Percentiles rank a stretch among this genome's conserved stretches.
These are phyloP conservation scores for Colletotrichum echinochloae DNA, from an alignment of 2,329 filamentous ascomycete genomes.

Conservation along the genomic window DNA sequence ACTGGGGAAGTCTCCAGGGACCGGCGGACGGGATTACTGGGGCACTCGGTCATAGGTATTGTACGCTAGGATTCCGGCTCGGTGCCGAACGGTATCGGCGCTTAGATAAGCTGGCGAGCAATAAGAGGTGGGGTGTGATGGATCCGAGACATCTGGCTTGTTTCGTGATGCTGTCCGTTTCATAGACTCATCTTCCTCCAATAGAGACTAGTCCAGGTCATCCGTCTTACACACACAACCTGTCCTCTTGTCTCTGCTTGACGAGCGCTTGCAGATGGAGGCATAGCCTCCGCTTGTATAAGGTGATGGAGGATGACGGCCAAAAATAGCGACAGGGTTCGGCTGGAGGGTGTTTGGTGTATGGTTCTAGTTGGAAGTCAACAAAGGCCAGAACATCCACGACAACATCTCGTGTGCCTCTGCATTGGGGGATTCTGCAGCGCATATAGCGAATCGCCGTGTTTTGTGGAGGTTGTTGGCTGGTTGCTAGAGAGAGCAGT, in stretches of 20 bases:
- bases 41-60: no score
- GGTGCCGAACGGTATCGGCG: constrained; percentile 16
- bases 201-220: neutral
- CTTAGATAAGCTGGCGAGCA: constrained; percentile 24
- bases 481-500: neutral
- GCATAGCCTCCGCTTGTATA: constrained; percentile 1
- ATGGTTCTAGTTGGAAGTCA: constrained; percentile 21
- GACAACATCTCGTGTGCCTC: neutral
- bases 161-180: constrained; percentile 9
- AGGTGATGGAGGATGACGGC: neutral
- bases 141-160: constrained; percentile 19
- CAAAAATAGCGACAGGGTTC: constrained; percentile 36
- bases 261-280: constrained; percentile 22
- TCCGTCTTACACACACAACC: constrained; percentile 27
- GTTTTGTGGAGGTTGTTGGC: constrained; percentile 4
- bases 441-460: constrained; percentile 8
- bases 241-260: constrained; percentile 3
- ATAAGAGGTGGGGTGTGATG: neutral
- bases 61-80: neutral
- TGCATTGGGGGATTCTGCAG: constrained; percentile 23
- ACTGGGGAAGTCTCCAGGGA: constrained; percentile 33
- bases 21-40: no score
- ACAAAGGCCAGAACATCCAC: constrained; percentile 9
- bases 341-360: constrained; percentile 27
- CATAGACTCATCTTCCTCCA: constrained; percentile 5